Percentiles rank a stretch among this genome's conserved stretches.
Conservation (phyloP, 805 yeast genomes). For the Ascoidea asiatica region DNA sequence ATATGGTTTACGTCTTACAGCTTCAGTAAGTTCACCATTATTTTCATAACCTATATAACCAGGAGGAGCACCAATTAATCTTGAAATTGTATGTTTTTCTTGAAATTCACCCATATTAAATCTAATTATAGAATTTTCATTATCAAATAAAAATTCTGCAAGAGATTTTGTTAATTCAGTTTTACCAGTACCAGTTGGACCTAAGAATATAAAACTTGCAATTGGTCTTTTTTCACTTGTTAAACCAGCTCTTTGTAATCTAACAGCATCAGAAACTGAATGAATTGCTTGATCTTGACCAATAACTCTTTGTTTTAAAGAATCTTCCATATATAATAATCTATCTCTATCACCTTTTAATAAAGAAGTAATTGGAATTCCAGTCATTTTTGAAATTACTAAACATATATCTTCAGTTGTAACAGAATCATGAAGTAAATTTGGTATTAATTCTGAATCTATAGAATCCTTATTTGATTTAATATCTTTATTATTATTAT, state of each 20-base stretch:
- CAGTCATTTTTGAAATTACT: conserved; percentile 89
- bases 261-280: conserved; percentile 85
- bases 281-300: conserved; percentile 94
- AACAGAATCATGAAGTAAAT: conserved; percentile 75
- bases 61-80: conserved; percentile 95
- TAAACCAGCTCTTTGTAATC: conserved; percentile 92
- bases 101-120: conserved; percentile 98
- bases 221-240: conserved; percentile 92
- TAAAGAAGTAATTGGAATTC: conserved; percentile 83
- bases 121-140: conserved; percentile 73
- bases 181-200: conserved; percentile 98
- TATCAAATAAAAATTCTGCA: conserved; percentile 86
- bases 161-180: conserved; percentile 89
- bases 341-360: conserved; percentile 93
- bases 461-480: conserved; percentile 20
- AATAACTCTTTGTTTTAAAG: conserved; percentile 64
- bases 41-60: conserved; percentile 96
- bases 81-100: conserved; percentile 81
- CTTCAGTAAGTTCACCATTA: conserved; percentile 93
- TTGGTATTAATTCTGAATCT: conserved; percentile 10
- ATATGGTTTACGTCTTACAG: conserved; percentile 89
- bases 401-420: conserved; percentile 88
- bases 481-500: conserved; percentile 12
- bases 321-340: conserved; percentile 73
- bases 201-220: conserved; percentile 91